Evolutionary conservation across 73 alveolate genomes (phyloP).

Genomic region (Paramecium caudatum): DNA sequence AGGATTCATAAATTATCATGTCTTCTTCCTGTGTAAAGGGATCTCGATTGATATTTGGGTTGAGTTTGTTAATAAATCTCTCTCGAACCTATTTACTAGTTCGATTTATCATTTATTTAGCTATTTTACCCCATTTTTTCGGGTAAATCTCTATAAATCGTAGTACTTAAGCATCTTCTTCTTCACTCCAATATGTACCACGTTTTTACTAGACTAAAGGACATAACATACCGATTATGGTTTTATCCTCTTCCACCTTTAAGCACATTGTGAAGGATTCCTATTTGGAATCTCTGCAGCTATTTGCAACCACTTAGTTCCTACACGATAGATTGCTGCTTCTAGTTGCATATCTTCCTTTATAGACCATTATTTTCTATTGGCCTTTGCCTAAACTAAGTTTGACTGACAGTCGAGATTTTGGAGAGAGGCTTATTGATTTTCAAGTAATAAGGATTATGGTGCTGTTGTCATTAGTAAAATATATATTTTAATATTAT

Average conservation of each 20-base stretch:
- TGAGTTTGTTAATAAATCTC: conserved; percentile 27
- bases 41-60: conserved; percentile 17
- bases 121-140: conserved; percentile 25
- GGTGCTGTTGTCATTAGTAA: too few relatives aligned
- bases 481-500: too few relatives aligned
- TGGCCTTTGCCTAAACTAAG: too few relatives aligned
- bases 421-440: too few relatives aligned
- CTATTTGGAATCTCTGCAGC: not conserved
- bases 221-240: too few relatives aligned
- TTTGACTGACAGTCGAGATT: too few relatives aligned
- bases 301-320: not conserved
- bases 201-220: too few relatives aligned
- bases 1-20: not conserved
- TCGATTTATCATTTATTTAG: conserved; percentile 1
- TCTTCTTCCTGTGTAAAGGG: conserved; percentile 44
- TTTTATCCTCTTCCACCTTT: conserved; percentile 15
- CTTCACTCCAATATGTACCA: conserved; percentile 46
- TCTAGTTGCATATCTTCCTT: not conserved
- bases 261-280: conserved; percentile 47
- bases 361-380: conserved; percentile 5
- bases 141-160: conserved; percentile 46
- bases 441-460: too few relatives aligned
- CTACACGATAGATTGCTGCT: not conserved
- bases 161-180: conserved; percentile 66
- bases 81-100: conserved; percentile 40